These are phyloP conservation scores for Phycomyces blakesleeanus DNA, from an alignment of 192 early-diverging fungal species.

Conservation along the genomic window DNA sequence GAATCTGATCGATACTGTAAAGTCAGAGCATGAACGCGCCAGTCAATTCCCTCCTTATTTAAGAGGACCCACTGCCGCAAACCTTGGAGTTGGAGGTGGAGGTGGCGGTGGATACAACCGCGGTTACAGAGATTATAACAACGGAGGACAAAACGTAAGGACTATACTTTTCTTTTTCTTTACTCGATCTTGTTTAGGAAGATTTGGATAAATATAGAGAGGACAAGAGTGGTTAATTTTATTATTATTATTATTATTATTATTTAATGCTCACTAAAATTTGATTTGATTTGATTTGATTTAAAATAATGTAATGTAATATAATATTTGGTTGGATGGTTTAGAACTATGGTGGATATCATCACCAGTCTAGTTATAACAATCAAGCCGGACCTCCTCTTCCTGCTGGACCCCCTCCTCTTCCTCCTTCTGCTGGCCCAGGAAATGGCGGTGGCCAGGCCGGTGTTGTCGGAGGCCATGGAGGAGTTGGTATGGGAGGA, in stretches of 20 bases:
- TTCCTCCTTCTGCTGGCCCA: background rate
- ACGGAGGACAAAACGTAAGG: background rate
- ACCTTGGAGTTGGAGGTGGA: constrained; percentile 32
- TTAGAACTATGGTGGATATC: background rate
- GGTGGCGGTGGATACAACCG: constrained; percentile 13
- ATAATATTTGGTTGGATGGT: too few relatives aligned
- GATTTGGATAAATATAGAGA: too few relatives aligned
- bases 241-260: too few relatives aligned
- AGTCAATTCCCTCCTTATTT: constrained; percentile 34
- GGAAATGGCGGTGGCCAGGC: background rate
- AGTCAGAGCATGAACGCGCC: constrained; percentile 58
- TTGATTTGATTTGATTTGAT: too few relatives aligned
- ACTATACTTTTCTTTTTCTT: too few relatives aligned
- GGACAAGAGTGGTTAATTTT: too few relatives aligned
- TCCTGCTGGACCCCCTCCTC: background rate
- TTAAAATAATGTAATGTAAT: too few relatives aligned
- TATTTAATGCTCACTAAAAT: too few relatives aligned
- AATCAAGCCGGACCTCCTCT: background rate
- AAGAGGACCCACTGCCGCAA: constrained; percentile 26
- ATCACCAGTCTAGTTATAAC: constrained; percentile 1
- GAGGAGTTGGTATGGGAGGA: background rate
- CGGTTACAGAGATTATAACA: background rate
- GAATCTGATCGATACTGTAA: constrained; percentile 78
- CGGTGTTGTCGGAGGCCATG: background rate
- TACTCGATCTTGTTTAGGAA: too few relatives aligned